Evolutionary conservation across 176 grass and related monocot species (phyloP), one percentile per base, ranked within the genome.

Genomic region (Ensete glaucum): DNA sequence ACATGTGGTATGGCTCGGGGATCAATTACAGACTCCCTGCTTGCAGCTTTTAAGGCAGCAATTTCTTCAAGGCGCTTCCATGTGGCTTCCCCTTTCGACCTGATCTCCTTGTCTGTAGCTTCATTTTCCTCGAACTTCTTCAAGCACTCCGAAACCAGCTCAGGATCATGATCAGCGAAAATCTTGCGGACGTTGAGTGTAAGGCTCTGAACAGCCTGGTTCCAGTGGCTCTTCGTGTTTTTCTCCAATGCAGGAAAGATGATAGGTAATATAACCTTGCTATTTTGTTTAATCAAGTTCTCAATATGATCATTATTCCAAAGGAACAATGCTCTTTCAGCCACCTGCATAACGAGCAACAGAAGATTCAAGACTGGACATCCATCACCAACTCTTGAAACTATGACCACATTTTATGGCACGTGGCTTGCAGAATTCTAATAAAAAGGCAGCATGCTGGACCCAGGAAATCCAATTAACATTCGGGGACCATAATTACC

Each of bases 191-290:
- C n/a, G 7, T 72, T 72, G 19, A 72, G 48, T 8, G 69, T 72
- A 12, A 72, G 69, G 50, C 69, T 72, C 29, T 72, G 69, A 72
- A 72, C 69, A 53, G 69, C 69, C 52, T 72, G 69, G n/a, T 72
- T 72, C 69, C 69, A 72, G 69, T 72, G 69, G 9, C 49, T 13
- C 50, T 53, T 53, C n/a, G 69, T 14, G 20, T 72, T 72, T 25
- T 48, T 51, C 69, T 72, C 69, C 34, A 72, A 23, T 53, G 17
- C 69, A 72, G 69, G 69, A 23, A 24, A 53, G 49, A 72, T 72
- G 19, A 72, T 72, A 1, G 69, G 69, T 13, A 72, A 17, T 21
- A 72, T 72, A 19, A 72, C 69, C 19, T 72, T 72, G 50, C 48
- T 19, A 22, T 72, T 72, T 53, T 72, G 69, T 72, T 72, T 72